Base-by-base conservation (phyloP, 75 land plant species). In the Cunninghamia lanceolata region DNA sequence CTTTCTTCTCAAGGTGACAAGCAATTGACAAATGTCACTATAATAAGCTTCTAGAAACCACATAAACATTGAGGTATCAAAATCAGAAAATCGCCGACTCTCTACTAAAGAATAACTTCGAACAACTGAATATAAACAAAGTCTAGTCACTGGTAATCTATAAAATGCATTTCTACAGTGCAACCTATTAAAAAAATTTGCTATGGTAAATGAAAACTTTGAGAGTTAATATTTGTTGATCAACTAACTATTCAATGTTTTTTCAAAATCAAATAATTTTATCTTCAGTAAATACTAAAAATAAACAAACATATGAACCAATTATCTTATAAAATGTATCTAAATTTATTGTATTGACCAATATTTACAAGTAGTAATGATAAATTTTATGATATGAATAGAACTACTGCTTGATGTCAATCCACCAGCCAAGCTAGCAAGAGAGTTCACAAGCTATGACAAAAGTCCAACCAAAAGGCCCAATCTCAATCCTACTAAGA, bases 1-100 rank as follows among this genome's bases (percentile, higher is more conserved):
- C 98, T 88, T 91, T 96, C 90, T 94, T 95, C 87, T 98, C 99
- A 84, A 98, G 90, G 17, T 98, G 96, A 87, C 98, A 98, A 82
- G 99, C 99, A 87, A 98, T 94, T 28, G 97, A 86, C 38, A 98
- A 15, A 98, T 95, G 87, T 95, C 99, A 85, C 91, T 93, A 88
- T 93, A 98, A 86, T 98, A 98, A 9, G 96, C 99, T 98, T 95
- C 85, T 82, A 88, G 63, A 82, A 40, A 30, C 32, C 43, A 80
- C 28, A 43, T 50, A 86, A 76, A 73, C 47, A 56, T 36, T 30
- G 25, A 25, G 50, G 42, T 39, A 85, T 28, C 42, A 35, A 32
- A 66, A 84, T 17, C 25, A 25, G 35, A 45, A 78, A 66, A 36
- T n/a, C 28, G 56, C 85, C 21, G 13, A 63, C 78, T 68, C 47